phyloP scores from a whole-genome alignment of 192 early-diverging fungal species.

The Gorgonomyces haynaldii region DNA sequence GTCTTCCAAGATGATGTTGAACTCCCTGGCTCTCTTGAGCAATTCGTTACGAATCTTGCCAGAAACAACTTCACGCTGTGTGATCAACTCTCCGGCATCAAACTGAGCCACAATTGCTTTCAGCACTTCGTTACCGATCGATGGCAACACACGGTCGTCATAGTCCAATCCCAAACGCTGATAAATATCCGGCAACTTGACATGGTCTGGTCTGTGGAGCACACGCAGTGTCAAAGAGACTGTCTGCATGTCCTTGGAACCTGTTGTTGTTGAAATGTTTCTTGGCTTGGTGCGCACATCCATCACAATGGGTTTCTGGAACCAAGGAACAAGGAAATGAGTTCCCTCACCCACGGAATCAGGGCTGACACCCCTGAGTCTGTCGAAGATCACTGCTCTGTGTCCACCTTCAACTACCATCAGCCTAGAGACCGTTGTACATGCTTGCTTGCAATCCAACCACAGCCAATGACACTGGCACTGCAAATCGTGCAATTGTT shows the following conservation, averaged over 20 bases:
- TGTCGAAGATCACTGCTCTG: constrained; percentile 95
- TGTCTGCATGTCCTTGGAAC: constrained; percentile 97
- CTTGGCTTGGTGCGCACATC: constrained; percentile 93
- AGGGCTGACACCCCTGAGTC: constrained; percentile 53
- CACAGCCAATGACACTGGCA: constrained; percentile 61
- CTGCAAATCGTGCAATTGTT: constrained; percentile 64
- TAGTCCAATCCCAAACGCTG: constrained; percentile 88
- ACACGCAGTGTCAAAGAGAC: constrained; percentile 15
- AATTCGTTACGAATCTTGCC: constrained; percentile 86
- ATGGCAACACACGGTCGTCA: constrained; percentile 93
- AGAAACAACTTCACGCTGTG: constrained; percentile 91
- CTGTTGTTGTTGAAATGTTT: constrained; percentile 97
- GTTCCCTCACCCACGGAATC: constrained; percentile 81
- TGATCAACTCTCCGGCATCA: constrained; percentile 94
- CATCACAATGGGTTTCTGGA: constrained; percentile 77
- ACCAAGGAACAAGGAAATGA: constrained; percentile 95
- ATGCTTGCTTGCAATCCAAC: constrained; percentile 55
- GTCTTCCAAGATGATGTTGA: constrained; percentile 92
- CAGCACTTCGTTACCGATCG: constrained; percentile 98
- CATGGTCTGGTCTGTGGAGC: constrained; percentile 73
- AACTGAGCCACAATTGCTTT: constrained; percentile 98
- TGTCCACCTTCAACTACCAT: constrained; percentile 93
- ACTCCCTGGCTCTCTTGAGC: constrained; percentile 83
- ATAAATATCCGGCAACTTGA: constrained; percentile 70
- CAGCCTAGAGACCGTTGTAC: too few species aligned